Evolutionary conservation across 208 protist species (phyloP).

Genomic region (Phytomonas francai): DNA sequence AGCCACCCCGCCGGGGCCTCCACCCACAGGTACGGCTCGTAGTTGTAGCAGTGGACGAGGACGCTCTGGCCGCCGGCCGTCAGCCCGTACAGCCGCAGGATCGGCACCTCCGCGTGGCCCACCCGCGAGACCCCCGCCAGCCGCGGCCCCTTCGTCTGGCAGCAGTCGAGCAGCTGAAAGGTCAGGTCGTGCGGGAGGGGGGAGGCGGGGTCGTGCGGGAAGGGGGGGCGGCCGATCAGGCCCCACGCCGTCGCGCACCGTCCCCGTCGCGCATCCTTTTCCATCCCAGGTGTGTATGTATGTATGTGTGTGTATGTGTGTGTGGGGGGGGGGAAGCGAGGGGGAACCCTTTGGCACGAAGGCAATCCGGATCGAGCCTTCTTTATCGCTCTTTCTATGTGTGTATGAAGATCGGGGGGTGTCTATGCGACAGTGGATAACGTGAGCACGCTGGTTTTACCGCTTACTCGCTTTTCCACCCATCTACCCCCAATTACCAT

Average conservation of each 20-base stretch:
- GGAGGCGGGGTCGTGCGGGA: constrained; percentile 12
- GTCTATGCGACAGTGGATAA: not conserved
- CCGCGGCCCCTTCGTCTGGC: constrained; percentile 67
- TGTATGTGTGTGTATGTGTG: constrained; percentile 12
- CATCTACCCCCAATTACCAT: not conserved
- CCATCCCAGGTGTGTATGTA: constrained; percentile 3
- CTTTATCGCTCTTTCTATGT: no score
- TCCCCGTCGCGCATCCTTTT: not conserved
- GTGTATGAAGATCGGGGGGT: no score
- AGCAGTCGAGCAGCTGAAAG: constrained; percentile 86
- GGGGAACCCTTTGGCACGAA: no score
- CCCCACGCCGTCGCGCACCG: constrained; percentile 13
- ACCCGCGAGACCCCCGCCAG: constrained; percentile 62
- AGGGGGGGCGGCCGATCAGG: constrained; percentile 22
- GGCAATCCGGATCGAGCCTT: no score
- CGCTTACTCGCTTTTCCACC: not conserved
- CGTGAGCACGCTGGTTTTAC: not conserved
- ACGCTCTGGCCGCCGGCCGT: constrained; percentile 89
- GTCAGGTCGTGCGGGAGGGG: constrained; percentile 57
- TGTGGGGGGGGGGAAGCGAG: not conserved
- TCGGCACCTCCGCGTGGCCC: constrained; percentile 66
- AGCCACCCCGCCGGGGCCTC: constrained; percentile 75
- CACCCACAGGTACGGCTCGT: constrained; percentile 95
- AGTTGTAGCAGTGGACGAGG: constrained; percentile 92
- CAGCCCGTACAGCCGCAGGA: constrained; percentile 91